A percentile compares a stretch with the other conserved stretches of the same genome.
Conservation (phyloP, 2,329 filamentous ascomycete genomes). For the Emmonsia crescens region DNA sequence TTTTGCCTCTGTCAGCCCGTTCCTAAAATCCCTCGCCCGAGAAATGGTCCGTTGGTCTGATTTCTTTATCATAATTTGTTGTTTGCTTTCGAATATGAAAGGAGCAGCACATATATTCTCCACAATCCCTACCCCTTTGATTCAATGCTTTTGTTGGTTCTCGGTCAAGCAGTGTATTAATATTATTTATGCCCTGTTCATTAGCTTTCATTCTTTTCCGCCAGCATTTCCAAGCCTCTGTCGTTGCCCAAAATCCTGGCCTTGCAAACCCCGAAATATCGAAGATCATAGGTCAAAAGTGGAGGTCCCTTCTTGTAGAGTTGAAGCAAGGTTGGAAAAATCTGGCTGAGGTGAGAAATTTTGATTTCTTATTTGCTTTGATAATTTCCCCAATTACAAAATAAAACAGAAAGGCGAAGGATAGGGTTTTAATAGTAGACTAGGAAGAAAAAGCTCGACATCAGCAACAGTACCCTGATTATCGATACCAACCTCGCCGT, state of each 20-base stretch:
- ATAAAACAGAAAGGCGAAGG: background rate
- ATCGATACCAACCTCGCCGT: slow-evolving; percentile 82
- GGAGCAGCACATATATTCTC: slow-evolving; percentile 1
- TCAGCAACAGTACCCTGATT: slow-evolving; percentile 80
- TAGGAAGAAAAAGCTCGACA: slow-evolving; percentile 84
- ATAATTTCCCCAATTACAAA: background rate
- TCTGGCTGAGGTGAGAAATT: slow-evolving; percentile 58
- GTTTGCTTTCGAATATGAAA: slow-evolving; percentile 7
- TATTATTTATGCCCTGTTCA: slow-evolving; percentile 21
- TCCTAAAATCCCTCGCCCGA: slow-evolving; percentile 58
- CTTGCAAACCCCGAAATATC: slow-evolving; percentile 93
- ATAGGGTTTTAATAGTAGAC: slow-evolving; percentile 11
- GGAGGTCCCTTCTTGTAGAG: slow-evolving; percentile 64
- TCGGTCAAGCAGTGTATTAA: slow-evolving; percentile 3
- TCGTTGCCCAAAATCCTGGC: slow-evolving; percentile 73
- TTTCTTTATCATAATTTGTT: slow-evolving; percentile 10
- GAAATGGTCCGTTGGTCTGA: slow-evolving; percentile 50
- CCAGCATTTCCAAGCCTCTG: slow-evolving; percentile 75
- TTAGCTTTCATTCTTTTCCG: slow-evolving; percentile 96
- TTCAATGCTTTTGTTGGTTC: slow-evolving; percentile 1
- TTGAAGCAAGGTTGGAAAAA: slow-evolving; percentile 79
- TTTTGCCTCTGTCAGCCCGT: slow-evolving; percentile 61
- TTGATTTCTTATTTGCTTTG: background rate
- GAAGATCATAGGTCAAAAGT: slow-evolving; percentile 91
- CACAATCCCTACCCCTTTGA: background rate